phyloP scores from a whole-genome alignment of 1,284 basidiomycete genomes.

The Ustilago sp. region DNA sequence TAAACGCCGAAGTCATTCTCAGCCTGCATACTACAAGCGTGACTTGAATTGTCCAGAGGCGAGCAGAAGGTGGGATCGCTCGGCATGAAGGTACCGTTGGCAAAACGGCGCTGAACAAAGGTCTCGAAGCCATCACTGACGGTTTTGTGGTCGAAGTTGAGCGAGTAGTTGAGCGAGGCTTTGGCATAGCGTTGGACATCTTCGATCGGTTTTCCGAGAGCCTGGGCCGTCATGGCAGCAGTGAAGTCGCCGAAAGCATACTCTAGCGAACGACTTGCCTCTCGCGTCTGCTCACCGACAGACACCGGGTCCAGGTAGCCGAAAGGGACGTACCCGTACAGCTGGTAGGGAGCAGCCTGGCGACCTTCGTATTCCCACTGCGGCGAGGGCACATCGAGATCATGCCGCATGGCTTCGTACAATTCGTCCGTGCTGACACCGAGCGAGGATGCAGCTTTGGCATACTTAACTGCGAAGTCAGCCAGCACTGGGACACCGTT shows the following conservation, averaged over 20 bases:
- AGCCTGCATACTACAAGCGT: conserved; percentile 55
- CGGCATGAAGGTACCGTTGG: conserved; percentile 52
- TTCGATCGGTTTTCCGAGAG: conserved; percentile 34
- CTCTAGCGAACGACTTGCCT: conserved; percentile 63
- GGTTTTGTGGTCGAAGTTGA: conserved; percentile 51
- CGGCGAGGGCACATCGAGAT: conserved; percentile 70
- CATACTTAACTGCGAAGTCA: conserved; percentile 62
- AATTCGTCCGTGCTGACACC: conserved; percentile 56
- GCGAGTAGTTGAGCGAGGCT: conserved; percentile 55
- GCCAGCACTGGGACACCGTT: conserved; percentile 57
- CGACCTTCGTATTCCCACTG: conserved; percentile 59
- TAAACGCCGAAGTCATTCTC: conserved; percentile 58
- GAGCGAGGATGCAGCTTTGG: conserved; percentile 29
- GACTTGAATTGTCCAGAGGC: conserved; percentile 47
- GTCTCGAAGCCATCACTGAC: conserved; percentile 48
- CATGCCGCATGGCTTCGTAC: conserved; percentile 55
- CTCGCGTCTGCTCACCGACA: conserved; percentile 60
- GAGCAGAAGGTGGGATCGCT: conserved; percentile 57
- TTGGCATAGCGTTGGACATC: conserved; percentile 30
- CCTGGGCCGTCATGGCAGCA: conserved; percentile 49
- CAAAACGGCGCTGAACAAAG: conserved; percentile 56
- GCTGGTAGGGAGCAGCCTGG: conserved; percentile 48
- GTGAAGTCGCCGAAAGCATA: conserved; percentile 73
- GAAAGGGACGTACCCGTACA: conserved; percentile 60
- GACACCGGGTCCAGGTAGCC: conserved; percentile 52